Evolutionary conservation across 2,329 filamentous ascomycete genomes (phyloP), one percentile per base, ranked within the genome.

Genomic region (Sclerotinia trifoliorum): DNA sequence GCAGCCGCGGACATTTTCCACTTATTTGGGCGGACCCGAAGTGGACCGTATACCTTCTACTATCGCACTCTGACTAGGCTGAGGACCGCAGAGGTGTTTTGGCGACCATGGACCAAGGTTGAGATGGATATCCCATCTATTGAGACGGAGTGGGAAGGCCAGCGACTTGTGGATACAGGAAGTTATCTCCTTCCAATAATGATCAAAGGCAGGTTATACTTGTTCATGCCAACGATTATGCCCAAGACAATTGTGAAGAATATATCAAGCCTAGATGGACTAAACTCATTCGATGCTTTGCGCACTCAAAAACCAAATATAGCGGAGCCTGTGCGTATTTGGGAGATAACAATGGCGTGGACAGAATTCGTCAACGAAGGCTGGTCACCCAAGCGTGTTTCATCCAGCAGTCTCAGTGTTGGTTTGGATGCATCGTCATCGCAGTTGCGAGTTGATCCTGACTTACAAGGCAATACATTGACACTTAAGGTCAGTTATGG

Each of bases 361-460:
- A 65, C 1, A 66, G 68, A 4, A n/a, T 78, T 2, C 44, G 69
- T 49, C 75, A 78, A 67, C 70, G 68, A 24, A 63, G 75, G 2
- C 19, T 60, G 57, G 57, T 5, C 57, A 11, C n/a, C 57, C 3
- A 60, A 60, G 24, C 17, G 24, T 1, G 42, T 46, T 26, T 60
- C 57, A 8, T 46, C 35, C 1, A 15, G n/a, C 7, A 60, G 39
- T 60, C 39, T 60, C 32, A 56, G 21, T 17, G 54, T 56, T 21
- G 32, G 54, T 3, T 15, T 56, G n/a, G 29, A 39, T 19, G 54
- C 54, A 15, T 56, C 54, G 4, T 39, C 54, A 24, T n/a, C 32
- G 5, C 32, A 56, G n/a, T 7, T 56, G 0, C 32, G 32, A 2
- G 32, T 56, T 13, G 54, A 39, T 39, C 54, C 54, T 13, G 39